Evolutionary conservation across 495 filamentous ascomycete species (phyloP).

Genomic region (Pyrenula massariospora): DNA sequence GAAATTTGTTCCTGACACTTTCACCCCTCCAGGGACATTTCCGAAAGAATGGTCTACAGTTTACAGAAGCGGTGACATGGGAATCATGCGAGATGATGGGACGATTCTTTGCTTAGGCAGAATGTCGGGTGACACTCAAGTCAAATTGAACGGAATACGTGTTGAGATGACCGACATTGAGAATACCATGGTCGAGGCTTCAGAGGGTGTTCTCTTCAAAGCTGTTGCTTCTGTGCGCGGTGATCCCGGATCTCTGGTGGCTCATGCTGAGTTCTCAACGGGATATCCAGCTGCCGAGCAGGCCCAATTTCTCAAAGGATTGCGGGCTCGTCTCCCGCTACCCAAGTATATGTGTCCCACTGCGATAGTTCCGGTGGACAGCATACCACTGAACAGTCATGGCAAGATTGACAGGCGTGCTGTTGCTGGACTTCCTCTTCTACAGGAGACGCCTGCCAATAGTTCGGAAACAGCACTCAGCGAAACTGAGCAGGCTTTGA

Average conservation of each 20-base stretch:
- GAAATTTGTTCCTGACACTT: constrained; percentile 42
- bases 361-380: constrained; percentile 9
- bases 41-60: constrained; percentile 3
- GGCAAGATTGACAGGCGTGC: constrained; percentile 18
- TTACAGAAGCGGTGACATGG: constrained; percentile 9
- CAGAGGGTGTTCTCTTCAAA: constrained; percentile 10
- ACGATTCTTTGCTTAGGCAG: constrained; percentile 15
- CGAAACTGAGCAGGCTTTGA: constrained; percentile 1
- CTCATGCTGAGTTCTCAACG: constrained; percentile 12
- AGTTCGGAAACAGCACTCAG: background rate
- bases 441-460: background rate
- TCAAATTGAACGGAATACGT: constrained; percentile 35
- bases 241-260: constrained; percentile 14
- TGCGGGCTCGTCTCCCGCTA: constrained; percentile 6
- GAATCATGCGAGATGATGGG: constrained; percentile 14
- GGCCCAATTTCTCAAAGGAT: background rate
- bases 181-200: constrained; percentile 12
- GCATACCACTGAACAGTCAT: constrained; percentile 14
- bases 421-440: background rate
- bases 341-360: constrained; percentile 22
- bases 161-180: constrained; percentile 36
- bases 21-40: constrained; percentile 28
- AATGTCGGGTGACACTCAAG: constrained; percentile 22
- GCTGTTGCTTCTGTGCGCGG: constrained; percentile 18
- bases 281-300: background rate